Evolutionary conservation across 176 grass and related monocot species (phyloP), one percentile per base, ranked within the genome.

Genomic region (Luzula sylvatica): DNA sequence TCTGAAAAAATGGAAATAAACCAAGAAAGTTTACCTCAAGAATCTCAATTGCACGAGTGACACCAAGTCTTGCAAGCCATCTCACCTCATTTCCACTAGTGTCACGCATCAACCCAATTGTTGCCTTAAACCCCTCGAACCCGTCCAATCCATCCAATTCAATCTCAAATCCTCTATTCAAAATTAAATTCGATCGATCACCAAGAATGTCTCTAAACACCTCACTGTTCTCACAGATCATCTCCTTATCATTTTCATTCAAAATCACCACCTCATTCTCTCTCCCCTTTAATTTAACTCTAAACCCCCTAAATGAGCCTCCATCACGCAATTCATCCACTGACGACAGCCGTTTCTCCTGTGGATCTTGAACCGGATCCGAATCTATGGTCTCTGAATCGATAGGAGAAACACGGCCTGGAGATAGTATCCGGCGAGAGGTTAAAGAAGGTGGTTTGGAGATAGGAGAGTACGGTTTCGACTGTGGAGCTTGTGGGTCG

Each of bases 21-120:
- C 50, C n/a, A n/a, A n/a, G n/a, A n/a, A n/a, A 73, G 56, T 61
- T 82, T 22, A 88, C 89, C 89, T 81, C 83, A 41, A 95, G 80
- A 69, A 95, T 73, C 32, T 59, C 58, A 47, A 88, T 73, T 61
- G 76, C 76, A 2, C 61, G 54, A 23, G 65, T 52, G 26, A 88
- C 83, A 11, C 89, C 89, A 15, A 60, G 62, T 8, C 68, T 72
- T 1, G 70, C 52, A 13, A 95, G 68, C 28, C 83, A 76, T 53
- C 63, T 80, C 80, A 77, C 57, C 23, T 30, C 58, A 21, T 72
- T 78, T 52, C 66, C 65, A 5, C 26, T 53, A 8, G 48, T 72
- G 17, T 69, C 73, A 46, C 72, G 48, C 89, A 95, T 88, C 70
- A 95, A 80, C 52, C 83, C 83, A 43, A 88, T 76, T 13, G 50